Evolutionary conservation across 1,284 basidiomycete species (phyloP), one percentile per base, ranked within the genome.

Genomic region (Cryptococcus amylolentus): DNA sequence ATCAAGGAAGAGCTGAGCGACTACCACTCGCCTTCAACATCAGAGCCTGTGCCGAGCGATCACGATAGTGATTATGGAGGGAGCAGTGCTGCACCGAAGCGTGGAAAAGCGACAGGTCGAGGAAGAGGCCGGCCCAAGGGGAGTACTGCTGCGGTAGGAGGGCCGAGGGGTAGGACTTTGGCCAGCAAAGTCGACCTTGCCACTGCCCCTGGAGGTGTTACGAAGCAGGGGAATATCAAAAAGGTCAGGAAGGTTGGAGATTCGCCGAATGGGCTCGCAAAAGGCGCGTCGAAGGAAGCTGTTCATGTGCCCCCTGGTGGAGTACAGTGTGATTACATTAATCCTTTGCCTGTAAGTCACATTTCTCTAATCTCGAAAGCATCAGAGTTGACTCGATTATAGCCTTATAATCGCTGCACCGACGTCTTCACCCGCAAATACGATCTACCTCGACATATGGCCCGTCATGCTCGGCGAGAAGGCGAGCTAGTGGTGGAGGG

Each of bases 391-490:
- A 50, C 20, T 13, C 47, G 5, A 6, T 23, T 14, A 20, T 49
- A 71, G 68, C 74, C 74, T 27, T 76, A 72, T 57, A 73, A 74
- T 56, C 69, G 72, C 18, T 76, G 74, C 49, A 65, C 66, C 26
- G 74, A 76, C 48, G 63, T 72, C 42, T 76, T 76, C 45, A 76
- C 74, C 10, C 63, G 74, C 28, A 74, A 75, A 58, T 76, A 76
- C 58, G 74, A 76, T 62, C 62, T 76, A 20, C 74, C 74, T 4
- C 63, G 74, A 46, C 74, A 76, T 52, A 76, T 75, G 74, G 72
- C 71, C 14, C 65, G 74, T 28, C 74, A 76, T 48, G 74, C 71
- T 28, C 56, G 72, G 20, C 62, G 72, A 20, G 74, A 76, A 52
- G 72, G 74, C 40, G 74, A 75, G 48, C 54, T 76, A 42, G 74